phyloP scores from a whole-genome alignment of 805 yeast species.

The Cyberlindnera bimundalis region DNA sequence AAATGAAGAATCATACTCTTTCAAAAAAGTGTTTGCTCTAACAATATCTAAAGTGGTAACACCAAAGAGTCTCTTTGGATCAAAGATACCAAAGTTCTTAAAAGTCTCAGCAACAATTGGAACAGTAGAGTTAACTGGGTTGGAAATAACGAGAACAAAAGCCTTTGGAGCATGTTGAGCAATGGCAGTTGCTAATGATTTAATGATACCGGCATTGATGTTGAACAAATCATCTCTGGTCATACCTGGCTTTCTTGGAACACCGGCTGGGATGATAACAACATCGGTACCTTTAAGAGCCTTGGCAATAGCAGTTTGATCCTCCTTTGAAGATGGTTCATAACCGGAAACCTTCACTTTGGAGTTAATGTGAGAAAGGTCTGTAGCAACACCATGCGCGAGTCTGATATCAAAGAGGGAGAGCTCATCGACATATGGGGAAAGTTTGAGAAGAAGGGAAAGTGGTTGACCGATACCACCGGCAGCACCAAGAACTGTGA shows the following conservation, averaged over 20 bases:
- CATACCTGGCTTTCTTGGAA: slow-evolving; percentile 94
- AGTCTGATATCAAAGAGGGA: slow-evolving; percentile 83
- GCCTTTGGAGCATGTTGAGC: slow-evolving; percentile 72
- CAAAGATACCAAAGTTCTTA: slow-evolving; percentile 59
- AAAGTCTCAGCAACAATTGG: slow-evolving; percentile 84
- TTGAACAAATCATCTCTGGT: slow-evolving; percentile 85
- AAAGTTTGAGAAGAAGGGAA: slow-evolving; percentile 73
- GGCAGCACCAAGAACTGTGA: slow-evolving; percentile 86
- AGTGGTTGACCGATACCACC: slow-evolving; percentile 96
- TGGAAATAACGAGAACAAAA: slow-evolving; percentile 77
- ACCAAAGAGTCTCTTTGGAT: slow-evolving; percentile 77
- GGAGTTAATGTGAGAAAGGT: slow-evolving; percentile 78
- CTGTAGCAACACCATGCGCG: slow-evolving; percentile 86
- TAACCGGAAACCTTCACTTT: slow-evolving; percentile 55
- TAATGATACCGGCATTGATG: slow-evolving; percentile 79
- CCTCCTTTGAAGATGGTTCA: slow-evolving; percentile 43
- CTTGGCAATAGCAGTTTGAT: slow-evolving; percentile 44
- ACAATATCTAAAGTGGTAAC: slow-evolving; percentile 87
- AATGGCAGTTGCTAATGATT: slow-evolving; percentile 68
- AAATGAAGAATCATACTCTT: slow-evolving; percentile 44
- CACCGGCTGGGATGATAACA: slow-evolving; percentile 70
- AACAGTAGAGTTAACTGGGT: slow-evolving; percentile 92
- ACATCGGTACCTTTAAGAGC: slow-evolving; percentile 44
- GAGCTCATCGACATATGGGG: slow-evolving; percentile 54
- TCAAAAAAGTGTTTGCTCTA: slow-evolving; percentile 65